Conservation (phyloP, 805 yeast species). For the Priceomyces fermenticarens region DNA sequence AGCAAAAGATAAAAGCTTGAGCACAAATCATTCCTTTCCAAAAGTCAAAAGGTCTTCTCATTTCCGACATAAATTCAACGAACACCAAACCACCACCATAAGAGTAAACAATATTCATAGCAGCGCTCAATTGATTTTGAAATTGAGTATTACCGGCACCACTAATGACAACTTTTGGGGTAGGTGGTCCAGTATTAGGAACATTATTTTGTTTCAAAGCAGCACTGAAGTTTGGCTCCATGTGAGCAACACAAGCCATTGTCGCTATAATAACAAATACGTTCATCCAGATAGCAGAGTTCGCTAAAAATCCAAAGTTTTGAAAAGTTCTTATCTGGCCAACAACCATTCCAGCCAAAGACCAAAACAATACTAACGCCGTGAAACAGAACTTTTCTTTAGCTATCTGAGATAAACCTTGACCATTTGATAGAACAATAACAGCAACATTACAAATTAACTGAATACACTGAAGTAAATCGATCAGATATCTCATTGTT, state of each 20-base stretch:
- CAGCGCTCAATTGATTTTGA: constrained; percentile 29
- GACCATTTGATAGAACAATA: constrained; percentile 39
- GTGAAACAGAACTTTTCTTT: constrained; percentile 36
- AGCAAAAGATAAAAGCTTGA: constrained; percentile 35
- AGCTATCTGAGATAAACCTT: constrained; percentile 39
- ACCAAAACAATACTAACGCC: constrained; percentile 41
- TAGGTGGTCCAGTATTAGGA: constrained; percentile 16
- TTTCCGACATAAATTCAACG: constrained; percentile 47
- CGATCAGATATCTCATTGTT: constrained; percentile 27
- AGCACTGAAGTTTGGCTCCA: constrained; percentile 30
- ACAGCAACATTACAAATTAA: constrained; percentile 43
- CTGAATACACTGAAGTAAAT: constrained; percentile 39
- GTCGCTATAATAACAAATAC: constrained; percentile 41
- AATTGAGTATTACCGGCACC: constrained; percentile 21
- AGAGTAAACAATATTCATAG: constrained; percentile 45
- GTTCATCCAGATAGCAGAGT: constrained; percentile 46
- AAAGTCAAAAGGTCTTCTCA: constrained; percentile 47
- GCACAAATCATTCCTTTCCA: constrained; percentile 46
- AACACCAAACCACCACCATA: constrained; percentile 53
- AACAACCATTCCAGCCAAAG: constrained; percentile 39
- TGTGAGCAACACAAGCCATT: constrained; percentile 39
- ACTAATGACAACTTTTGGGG: constrained; percentile 18
- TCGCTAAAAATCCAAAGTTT: constrained; percentile 40
- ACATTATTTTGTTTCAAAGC: constrained; percentile 13
- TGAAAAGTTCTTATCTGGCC: constrained; percentile 41